Percentiles rank a stretch among this genome's conserved stretches.
Conservation (phyloP, 768 basidiomycete genomes). For the Mycena belliarum region DNA sequence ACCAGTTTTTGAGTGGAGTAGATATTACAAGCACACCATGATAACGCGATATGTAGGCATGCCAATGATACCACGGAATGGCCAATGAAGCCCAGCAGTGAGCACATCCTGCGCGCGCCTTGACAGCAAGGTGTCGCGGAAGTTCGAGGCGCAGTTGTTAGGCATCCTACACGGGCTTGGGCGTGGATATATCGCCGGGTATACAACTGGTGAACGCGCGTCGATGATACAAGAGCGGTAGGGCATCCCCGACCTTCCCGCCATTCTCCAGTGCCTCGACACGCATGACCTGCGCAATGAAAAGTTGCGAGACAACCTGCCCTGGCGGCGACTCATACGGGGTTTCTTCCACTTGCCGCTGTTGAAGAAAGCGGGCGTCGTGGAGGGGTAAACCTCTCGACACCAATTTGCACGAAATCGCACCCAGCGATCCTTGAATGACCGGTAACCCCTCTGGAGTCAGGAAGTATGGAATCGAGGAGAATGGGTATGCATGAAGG, state of each 20-base stretch:
- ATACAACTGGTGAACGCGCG: conserved; percentile 56
- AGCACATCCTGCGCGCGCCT: too few species aligned
- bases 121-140: background rate
- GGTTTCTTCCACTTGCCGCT: conserved; percentile 17
- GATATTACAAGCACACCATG: background rate
- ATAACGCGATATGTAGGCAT: background rate
- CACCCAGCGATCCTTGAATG: conserved; percentile 49
- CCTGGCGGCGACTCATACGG: conserved; percentile 10
- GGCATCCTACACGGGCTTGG: background rate
- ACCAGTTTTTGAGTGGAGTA: conserved; percentile 4
- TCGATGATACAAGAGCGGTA: conserved; percentile 66
- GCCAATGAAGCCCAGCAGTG: background rate
- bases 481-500: conserved; percentile 62
- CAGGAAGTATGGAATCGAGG: conserved; percentile 23
- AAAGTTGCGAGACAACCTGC: conserved; percentile 62
- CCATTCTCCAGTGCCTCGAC: conserved; percentile 42
- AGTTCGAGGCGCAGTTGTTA: background rate
- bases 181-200: background rate
- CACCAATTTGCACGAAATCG: conserved; percentile 61
- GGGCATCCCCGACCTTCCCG: conserved; percentile 31
- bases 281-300: conserved; percentile 75
- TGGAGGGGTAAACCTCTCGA: conserved; percentile 61
- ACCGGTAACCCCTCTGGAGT: conserved; percentile 47
- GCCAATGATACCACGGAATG: background rate
- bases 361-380: conserved; percentile 44